These are phyloP conservation scores for Themeda triandra DNA, from an alignment of 176 grass and related monocot genomes.

Conservation along the genomic window DNA sequence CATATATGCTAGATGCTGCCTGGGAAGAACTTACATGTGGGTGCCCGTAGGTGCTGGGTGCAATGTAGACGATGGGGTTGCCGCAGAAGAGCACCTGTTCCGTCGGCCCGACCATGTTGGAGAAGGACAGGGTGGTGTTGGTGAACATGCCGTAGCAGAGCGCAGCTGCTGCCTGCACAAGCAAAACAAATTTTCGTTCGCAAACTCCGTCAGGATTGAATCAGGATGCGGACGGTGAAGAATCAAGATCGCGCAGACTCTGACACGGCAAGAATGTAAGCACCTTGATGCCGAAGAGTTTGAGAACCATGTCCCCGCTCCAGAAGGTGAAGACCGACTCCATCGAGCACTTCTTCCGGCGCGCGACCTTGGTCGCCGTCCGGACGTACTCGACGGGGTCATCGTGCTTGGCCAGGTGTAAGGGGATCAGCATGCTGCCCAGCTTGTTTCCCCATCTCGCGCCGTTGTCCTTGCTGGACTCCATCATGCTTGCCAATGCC, in stretches of 20 bases:
- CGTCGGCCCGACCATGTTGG: conserved; percentile 63
- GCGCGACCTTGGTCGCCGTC: conserved; percentile 34
- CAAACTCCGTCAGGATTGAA: neutral
- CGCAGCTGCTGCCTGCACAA: conserved; percentile 46
- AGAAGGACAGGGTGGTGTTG: conserved; percentile 78
- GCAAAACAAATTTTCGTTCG: neutral
- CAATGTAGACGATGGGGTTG: conserved; percentile 65
- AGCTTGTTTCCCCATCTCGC: conserved; percentile 68
- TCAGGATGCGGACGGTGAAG: neutral
- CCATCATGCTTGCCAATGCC: conserved; percentile 69
- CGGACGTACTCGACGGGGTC: conserved; percentile 69
- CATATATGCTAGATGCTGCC: no score
- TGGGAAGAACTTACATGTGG: conserved; percentile 50
- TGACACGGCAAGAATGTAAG: neutral
- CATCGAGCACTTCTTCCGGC: conserved; percentile 81
- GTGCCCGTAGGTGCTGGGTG: conserved; percentile 69
- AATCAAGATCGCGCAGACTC: neutral
- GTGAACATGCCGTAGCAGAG: conserved; percentile 50
- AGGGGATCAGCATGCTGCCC: conserved; percentile 59
- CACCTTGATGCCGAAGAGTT: conserved; percentile 71
- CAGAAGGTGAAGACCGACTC: conserved; percentile 69
- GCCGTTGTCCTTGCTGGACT: conserved; percentile 38
- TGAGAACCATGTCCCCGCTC: conserved; percentile 47
- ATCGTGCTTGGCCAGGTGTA: conserved; percentile 44
- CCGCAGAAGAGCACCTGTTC: conserved; percentile 68